Base-by-base conservation (phyloP, 345 rosid genomes). In the Corchorus capsularis region DNA sequence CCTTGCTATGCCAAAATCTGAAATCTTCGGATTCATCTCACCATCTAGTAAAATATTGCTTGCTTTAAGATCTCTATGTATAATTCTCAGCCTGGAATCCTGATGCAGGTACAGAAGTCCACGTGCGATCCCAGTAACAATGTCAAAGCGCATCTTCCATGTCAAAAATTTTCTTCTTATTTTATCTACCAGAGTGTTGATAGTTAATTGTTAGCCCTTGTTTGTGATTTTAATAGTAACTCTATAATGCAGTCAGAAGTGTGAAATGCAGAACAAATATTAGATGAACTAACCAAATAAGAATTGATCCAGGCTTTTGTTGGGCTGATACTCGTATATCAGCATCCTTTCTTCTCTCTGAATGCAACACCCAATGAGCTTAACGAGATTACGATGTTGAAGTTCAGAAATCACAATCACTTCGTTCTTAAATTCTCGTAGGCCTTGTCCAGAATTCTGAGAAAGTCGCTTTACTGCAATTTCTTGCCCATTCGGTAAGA, bases 311-410 rank as follows among this genome's bases (percentile, higher is more conserved):
- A 66, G 52, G 70, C 70, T 66, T 66, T 45, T 16, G 70, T 66
- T 66, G 16, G 53, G 5, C 15, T 9, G 22, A 20, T 41, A 66
- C 52, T 80, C 84, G 14, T 83, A 83, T 46, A 84, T 77, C 13
- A 82, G 73, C 81, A 84, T 74, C 49, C 79, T 77, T 72, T 84
- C 85, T 50, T 69, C 85, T 22, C 22, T 66, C 39, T 77, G 67
- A 54, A 59, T 77, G 74, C 87, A 77, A 10, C 85, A 79, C 0
- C 87, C 87, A 1, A 79, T 60, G 32, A 84, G 77, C 73, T 77
- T 84, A 34, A 84, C 85, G n/a, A 84, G 85, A 73, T 84, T 84
- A 46, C 85, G 77, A 43, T 84, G 87, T 57, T 84, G 85, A 37
- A 84, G 85, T 63, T 82, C 77, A 16, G 83, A 77, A 45, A 68